Conservation (phyloP, 345 rosid species). For the Psidium friedrichsthalianum region DNA sequence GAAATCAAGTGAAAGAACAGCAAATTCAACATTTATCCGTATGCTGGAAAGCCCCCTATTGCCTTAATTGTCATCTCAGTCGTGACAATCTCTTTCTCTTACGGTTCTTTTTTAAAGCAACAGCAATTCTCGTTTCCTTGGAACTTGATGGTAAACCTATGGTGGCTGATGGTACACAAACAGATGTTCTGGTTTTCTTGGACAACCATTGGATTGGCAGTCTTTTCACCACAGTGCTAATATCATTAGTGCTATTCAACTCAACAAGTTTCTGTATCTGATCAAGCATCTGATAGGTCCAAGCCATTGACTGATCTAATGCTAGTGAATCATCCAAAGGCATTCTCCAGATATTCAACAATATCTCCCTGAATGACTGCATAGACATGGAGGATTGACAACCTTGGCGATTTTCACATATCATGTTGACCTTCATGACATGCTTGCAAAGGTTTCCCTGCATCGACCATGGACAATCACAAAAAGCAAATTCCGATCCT, state of each 20-base stretch:
- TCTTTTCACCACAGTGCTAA: slow-evolving; percentile 46
- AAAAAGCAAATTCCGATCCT: slow-evolving; percentile 87
- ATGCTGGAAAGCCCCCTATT: background rate
- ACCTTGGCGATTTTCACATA: slow-evolving; percentile 31
- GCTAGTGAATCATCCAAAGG: slow-evolving; percentile 71
- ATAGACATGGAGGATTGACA: slow-evolving; percentile 56
- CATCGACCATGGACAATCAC: slow-evolving; percentile 85
- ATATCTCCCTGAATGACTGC: slow-evolving; percentile 42
- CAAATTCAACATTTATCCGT: background rate
- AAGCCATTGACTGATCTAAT: slow-evolving; percentile 63
- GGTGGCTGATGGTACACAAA: slow-evolving; percentile 59
- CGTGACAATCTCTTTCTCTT: slow-evolving; percentile 43
- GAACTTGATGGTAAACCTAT: slow-evolving; percentile 26
- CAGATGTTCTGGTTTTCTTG: slow-evolving; percentile 66
- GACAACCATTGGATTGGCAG: slow-evolving; percentile 71
- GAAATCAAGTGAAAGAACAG: background rate
- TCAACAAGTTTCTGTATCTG: slow-evolving; percentile 70
- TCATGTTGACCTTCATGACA: slow-evolving; percentile 71
- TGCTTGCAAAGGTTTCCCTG: slow-evolving; percentile 97
- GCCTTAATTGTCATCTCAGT: slow-evolving; percentile 18
- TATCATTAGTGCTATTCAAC: slow-evolving; percentile 40
- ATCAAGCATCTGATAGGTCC: slow-evolving; percentile 66
- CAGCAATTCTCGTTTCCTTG: slow-evolving; percentile 5
- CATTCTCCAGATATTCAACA: slow-evolving; percentile 40
- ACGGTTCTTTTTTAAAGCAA: slow-evolving; percentile 16